These are phyloP conservation scores for Pulveroboletus sp. DNA, from an alignment of 768 basidiomycete species.

Conservation along the genomic window DNA sequence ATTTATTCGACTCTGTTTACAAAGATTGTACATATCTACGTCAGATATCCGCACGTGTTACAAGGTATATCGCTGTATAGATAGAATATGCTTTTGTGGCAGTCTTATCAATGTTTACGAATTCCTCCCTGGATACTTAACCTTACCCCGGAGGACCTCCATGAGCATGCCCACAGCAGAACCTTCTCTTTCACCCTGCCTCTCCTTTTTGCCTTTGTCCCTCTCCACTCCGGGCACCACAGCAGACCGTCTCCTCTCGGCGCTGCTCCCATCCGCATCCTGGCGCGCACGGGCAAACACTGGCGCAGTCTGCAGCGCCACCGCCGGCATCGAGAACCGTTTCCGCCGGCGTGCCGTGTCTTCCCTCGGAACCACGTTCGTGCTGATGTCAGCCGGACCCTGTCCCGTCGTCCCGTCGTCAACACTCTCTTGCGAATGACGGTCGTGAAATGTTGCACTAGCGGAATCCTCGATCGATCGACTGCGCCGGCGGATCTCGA, in stretches of 20 bases:
- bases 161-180: constrained; percentile 30
- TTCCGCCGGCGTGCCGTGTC: constrained; percentile 61
- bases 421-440: constrained; percentile 6
- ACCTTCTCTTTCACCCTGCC: constrained; percentile 21
- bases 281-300: constrained; percentile 56
- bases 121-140: constrained; percentile 21
- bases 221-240: constrained; percentile 47
- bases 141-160: constrained; percentile 28
- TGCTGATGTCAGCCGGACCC: not conserved
- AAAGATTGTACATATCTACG: not conserved
- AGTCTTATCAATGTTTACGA: not conserved
- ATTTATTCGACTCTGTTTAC: not conserved
- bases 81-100: not conserved
- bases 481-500: not conserved
- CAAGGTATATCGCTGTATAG: not conserved
- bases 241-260: constrained; percentile 49
- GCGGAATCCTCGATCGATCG: not conserved
- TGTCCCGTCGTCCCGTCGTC: not conserved
- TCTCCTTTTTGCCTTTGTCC: constrained; percentile 18
- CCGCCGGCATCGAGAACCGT: constrained; percentile 73
- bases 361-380: constrained; percentile 44
- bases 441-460: not conserved
- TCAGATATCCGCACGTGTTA: not conserved
- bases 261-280: constrained; percentile 11
- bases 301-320: constrained; percentile 68